Conservation (phyloP, 2,329 filamentous ascomycete species). For the Hypoxylon sp. region DNA sequence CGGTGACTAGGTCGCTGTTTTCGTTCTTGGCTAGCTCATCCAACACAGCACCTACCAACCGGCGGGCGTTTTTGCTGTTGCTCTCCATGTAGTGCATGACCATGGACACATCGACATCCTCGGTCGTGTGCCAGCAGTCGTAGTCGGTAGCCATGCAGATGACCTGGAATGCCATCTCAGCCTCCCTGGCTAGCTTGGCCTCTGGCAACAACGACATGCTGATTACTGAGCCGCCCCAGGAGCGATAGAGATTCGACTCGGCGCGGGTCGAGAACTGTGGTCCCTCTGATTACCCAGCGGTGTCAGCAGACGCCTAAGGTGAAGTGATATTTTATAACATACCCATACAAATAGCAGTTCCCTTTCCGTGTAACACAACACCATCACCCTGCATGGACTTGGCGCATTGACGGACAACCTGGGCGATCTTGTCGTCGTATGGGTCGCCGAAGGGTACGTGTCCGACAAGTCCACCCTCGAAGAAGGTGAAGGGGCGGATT, state of each 20-base stretch:
- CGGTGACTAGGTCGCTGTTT: slow-evolving; percentile 76
- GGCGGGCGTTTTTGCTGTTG: slow-evolving; percentile 86
- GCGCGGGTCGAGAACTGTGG: slow-evolving; percentile 97
- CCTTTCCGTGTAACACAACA: slow-evolving; percentile 82
- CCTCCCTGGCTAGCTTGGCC: slow-evolving; percentile 94
- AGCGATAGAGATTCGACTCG: slow-evolving; percentile 93
- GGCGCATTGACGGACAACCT: slow-evolving; percentile 81
- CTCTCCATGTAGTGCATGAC: slow-evolving; percentile 96
- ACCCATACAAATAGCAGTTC: slow-evolving; percentile 93
- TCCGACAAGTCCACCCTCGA: slow-evolving; percentile 88
- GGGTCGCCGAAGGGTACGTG: slow-evolving; percentile 97
- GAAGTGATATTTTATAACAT: slow-evolving; percentile 48
- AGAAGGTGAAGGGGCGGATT: slow-evolving; percentile 93
- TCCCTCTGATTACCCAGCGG: slow-evolving; percentile 69
- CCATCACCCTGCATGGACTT: slow-evolving; percentile 80
- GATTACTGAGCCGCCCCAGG: slow-evolving; percentile 93
- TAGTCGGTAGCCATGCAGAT: slow-evolving; percentile 99
- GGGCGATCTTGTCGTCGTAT: slow-evolving; percentile 81
- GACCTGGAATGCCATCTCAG: slow-evolving; percentile 96
- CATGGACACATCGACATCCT: slow-evolving; percentile 93
- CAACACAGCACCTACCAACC: slow-evolving; percentile 85
- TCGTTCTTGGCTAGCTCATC: slow-evolving; percentile 84
- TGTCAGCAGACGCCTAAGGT: slow-evolving; percentile 8
- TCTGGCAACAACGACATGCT: slow-evolving; percentile 98
- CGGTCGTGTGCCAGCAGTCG: slow-evolving; percentile 91